A percentile compares a stretch with the other conserved stretches of the same genome.
Evolutionary conservation across 1,139 yeast species (phyloP).

Genomic region (Petasospora rhodanensis): DNA sequence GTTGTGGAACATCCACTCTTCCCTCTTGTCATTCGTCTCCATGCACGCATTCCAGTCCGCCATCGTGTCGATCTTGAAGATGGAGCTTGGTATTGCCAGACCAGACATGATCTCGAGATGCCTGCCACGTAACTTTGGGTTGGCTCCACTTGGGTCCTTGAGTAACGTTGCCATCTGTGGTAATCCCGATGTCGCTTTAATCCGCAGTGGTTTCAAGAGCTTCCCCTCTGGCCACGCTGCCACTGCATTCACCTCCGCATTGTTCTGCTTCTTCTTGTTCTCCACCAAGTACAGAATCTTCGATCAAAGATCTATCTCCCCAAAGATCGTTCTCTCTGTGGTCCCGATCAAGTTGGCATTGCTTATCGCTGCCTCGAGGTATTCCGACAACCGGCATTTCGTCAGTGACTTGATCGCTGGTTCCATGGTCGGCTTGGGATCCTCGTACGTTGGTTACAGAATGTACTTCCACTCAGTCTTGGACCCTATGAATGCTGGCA

Average conservation of each 20-base stretch:
- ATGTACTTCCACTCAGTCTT: conserved; percentile 41
- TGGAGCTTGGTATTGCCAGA: conserved; percentile 41
- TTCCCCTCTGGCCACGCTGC: conserved; percentile 53
- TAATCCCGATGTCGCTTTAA: conserved; percentile 26
- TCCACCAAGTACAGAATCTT: conserved; percentile 36
- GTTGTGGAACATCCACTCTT: conserved; percentile 41
- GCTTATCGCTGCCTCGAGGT: conserved; percentile 39
- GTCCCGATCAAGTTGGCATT: conserved; percentile 37
- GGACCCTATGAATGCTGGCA: conserved; percentile 32
- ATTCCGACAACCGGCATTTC: conserved; percentile 47
- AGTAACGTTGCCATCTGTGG: conserved; percentile 37
- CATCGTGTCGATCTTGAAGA: conserved; percentile 41
- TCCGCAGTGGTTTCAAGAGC: conserved; percentile 45
- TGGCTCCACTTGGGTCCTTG: conserved; percentile 26
- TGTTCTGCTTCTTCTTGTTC: conserved; percentile 35
- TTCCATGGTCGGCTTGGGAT: conserved; percentile 34
- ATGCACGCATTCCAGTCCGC: conserved; percentile 38
- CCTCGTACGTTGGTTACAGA: conserved; percentile 35
- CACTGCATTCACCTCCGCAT: conserved; percentile 42
- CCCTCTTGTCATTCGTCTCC: conserved; percentile 36
- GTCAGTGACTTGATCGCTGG: conserved; percentile 41
- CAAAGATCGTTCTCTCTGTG: conserved; percentile 34
- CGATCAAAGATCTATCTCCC: conserved; percentile 36
- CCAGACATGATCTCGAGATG: conserved; percentile 47
- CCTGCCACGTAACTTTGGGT: conserved; percentile 27